Conservation (phyloP, 75 land plant species). For the Selaginella tamariscina region DNA sequence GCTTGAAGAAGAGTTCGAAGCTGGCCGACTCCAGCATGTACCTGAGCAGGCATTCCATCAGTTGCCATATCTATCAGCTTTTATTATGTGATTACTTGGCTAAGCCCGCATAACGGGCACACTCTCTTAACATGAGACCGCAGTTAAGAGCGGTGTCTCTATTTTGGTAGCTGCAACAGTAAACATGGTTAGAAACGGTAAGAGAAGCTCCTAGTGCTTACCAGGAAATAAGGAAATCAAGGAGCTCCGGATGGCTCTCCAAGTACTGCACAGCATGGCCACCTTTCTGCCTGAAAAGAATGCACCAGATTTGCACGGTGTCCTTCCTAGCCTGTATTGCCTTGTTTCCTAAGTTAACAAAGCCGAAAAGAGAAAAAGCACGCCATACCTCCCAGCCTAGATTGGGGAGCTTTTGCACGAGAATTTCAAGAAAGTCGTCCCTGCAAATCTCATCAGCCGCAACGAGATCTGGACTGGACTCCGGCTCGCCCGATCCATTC, state of each 20-base stretch:
- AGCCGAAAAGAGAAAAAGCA: neutral
- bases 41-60: constrained; percentile 43
- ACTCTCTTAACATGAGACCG: constrained; percentile 92
- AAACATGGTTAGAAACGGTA: neutral
- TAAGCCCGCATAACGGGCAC: constrained; percentile 62
- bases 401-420: constrained; percentile 65
- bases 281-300: constrained; percentile 52
- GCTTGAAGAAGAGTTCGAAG: constrained; percentile 88
- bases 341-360: no score
- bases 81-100: no score
- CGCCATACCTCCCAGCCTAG: constrained; percentile 71
- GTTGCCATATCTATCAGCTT: no score
- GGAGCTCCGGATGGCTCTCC: constrained; percentile 63
- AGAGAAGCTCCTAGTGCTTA: constrained; percentile 16
- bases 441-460: constrained; percentile 57
- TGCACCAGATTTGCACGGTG: constrained; percentile 77
- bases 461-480: constrained; percentile 63
- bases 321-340: constrained; percentile 80
- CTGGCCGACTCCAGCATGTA: constrained; percentile 85
- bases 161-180: constrained; percentile 62
- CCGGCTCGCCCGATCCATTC: constrained; percentile 60
- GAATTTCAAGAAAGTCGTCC: constrained; percentile 57
- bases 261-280: constrained; percentile 66
- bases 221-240: constrained; percentile 87
- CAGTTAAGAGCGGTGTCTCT: constrained; percentile 87